Base-by-base conservation (phyloP, 2,329 filamentous ascomycete genomes). In the Emmonsiellopsis sp. region DNA sequence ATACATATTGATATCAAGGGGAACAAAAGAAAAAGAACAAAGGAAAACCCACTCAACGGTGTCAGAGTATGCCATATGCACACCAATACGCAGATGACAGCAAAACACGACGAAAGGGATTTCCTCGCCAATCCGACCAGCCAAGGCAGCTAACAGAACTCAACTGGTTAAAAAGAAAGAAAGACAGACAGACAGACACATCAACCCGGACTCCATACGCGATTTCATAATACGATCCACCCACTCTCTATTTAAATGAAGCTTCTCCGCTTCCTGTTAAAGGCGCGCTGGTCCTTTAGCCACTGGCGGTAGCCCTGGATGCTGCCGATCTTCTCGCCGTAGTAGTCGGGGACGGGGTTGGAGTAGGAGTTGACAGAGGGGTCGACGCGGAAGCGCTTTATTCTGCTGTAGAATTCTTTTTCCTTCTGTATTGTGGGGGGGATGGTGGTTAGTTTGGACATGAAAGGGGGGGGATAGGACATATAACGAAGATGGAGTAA, bases 281-380 rank as follows among this genome's bases (percentile, higher is more conserved):
- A 98, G 8, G 91, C 92, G 58, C 92, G 80, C 77, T 97, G 93
- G 67, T 98, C 93, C 78, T 95, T 97, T 65, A 98, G 75, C 93
- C 93, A 98, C 70, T 89, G 85, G 64, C 93, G 79, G 71, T 97
- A 98, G 46, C 89, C 91, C 52, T 84, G 79, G 20, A 97, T 89
- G 64, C 90, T 95, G 50, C 87, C 88, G 63, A 98, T 95, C 79
- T 96, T 97, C 76, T 98, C 93, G 63, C 93, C 93, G 66, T 98
- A 98, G 73, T 95, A 98, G 69, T 98, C 93, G 43, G 92, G 91
- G 1, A 95, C 88, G 15, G 93, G 93, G 74, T 97, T 97, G 51
- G 88, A 82, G 62, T 93, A 85, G 41, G 89, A 95, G 58, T 90
- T 94, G 52, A 86, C 86, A 13, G 85, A 87, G 3, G 93, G 92